Base-by-base conservation (phyloP, 202 grass and related monocot species). In the Carex arenaria region DNA sequence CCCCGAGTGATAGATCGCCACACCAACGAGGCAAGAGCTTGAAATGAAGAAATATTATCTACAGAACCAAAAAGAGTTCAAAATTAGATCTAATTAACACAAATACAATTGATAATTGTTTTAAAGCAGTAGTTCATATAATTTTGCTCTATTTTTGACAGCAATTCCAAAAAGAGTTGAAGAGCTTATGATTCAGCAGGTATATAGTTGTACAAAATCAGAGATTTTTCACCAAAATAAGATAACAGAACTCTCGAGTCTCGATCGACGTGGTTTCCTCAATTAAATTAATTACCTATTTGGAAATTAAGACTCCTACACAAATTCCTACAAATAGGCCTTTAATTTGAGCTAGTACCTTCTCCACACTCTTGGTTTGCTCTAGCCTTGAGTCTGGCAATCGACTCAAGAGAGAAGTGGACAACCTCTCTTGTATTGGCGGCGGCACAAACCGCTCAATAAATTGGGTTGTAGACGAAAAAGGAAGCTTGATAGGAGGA, bases 1-100 rank as follows among this genome's bases (percentile, higher is more conserved):
- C n/a, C n/a, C n/a, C 91, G 90, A 36, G 86, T 94, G 43, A 97
- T 72, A 67, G 71, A 79, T 20, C 91, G 80, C 94, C 94, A 94
- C 38, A 97, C 10, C 1, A 97, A 87, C 1, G 90, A 79, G 32
- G 13, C 20, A 18, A 97, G 86, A 59, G 92, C 88, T 84, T 97
- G 92, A 82, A 94, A 88, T 22, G 51, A 84, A 1, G 94, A 90
- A 3, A 97, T 76, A 7, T 81, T 80, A 6, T 78, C 81, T n/a
- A 53, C 83, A 28, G 28, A 70, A 14, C 15, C 38, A 42, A 17
- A 70, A 11, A 70, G 4, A 19, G 34, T 70, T 42, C 2, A 18
- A 68, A 30, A 20, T 45, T 70, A 45, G 7, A 70, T 19, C 67
- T 70, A 9, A 70, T 70, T 45, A 70, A 38, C 36, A 9, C 22